A percentile compares a stretch with the other conserved stretches of the same genome.
Conservation (phyloP, 495 filamentous ascomycete genomes). For the Podospora pseudopauciseta region DNA sequence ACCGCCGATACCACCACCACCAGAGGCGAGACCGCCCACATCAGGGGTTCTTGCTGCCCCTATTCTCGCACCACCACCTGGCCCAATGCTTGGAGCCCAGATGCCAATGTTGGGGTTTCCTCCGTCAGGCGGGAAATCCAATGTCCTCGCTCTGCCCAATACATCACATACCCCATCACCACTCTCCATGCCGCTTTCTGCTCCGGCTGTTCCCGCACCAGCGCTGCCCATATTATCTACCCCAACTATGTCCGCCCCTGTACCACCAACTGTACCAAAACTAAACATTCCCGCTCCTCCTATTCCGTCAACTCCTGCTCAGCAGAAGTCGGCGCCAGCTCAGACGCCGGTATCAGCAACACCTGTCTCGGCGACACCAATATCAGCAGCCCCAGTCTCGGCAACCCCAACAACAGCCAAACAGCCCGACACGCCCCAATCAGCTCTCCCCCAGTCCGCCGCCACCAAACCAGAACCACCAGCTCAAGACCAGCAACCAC, state of each 20-base stretch:
- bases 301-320: conserved; percentile 3
- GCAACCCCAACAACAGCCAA: conserved; percentile 11
- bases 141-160: conserved; percentile 45
- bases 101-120: conserved; percentile 27
- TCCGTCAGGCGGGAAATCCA: conserved; percentile 26
- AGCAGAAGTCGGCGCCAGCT: not conserved
- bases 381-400: conserved; percentile 15
- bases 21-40: conserved; percentile 32
- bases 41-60: conserved; percentile 44
- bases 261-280: conserved; percentile 10
- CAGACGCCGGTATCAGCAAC: conserved; percentile 1
- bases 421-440: conserved; percentile 17
- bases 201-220: conserved; percentile 11
- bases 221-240: conserved; percentile 1
- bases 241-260: conserved; percentile 16
- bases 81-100: conserved; percentile 24
- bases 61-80: conserved; percentile 32
- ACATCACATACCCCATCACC: conserved; percentile 40
- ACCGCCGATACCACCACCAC: conserved; percentile 28
- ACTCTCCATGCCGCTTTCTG: conserved; percentile 30
- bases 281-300: conserved; percentile 15
- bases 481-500: conserved; percentile 7
- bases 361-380: conserved; percentile 11
- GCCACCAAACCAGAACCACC: conserved; percentile 20
- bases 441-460: not conserved